Conservation (phyloP, 192 early-diverging fungal species). For the Backusella macrospora region DNA sequence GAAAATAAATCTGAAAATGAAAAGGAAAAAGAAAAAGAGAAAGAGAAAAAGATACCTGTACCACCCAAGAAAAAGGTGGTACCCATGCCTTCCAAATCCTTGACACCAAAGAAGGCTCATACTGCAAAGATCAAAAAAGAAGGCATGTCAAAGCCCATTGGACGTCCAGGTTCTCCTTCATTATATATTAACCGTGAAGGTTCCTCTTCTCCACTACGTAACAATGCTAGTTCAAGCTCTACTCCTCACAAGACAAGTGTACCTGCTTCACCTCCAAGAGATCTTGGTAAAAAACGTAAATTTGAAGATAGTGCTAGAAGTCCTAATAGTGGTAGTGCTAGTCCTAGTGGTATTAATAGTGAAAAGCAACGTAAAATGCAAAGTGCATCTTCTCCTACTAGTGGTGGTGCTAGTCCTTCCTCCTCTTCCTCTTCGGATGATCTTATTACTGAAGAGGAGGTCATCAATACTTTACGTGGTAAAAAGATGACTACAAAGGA, state of each 20-base stretch:
- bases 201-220: background rate
- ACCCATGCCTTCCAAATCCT: slow-evolving; percentile 24
- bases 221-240: background rate
- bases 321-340: background rate
- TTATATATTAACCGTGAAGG: slow-evolving; percentile 26
- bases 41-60: slow-evolving; percentile 24
- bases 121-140: slow-evolving; percentile 31
- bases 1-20: slow-evolving; percentile 27
- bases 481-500: slow-evolving; percentile 65
- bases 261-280: background rate
- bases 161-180: slow-evolving; percentile 38
- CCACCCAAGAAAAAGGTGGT: slow-evolving; percentile 25
- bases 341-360: background rate
- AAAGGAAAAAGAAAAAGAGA: slow-evolving; percentile 23
- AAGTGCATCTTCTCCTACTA: background rate
- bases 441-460: slow-evolving; percentile 70
- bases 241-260: background rate
- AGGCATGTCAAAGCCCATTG: slow-evolving; percentile 38
- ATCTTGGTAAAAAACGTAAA: background rate
- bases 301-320: background rate
- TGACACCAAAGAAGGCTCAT: slow-evolving; percentile 32
- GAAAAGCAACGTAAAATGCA: slow-evolving; percentile 4
- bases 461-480: slow-evolving; percentile 58
- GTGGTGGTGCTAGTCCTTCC: background rate
- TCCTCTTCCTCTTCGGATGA: background rate